Base-by-base conservation (phyloP, 371 early-diverging fungal genomes). In the Vairimorpha necatrix region DNA sequence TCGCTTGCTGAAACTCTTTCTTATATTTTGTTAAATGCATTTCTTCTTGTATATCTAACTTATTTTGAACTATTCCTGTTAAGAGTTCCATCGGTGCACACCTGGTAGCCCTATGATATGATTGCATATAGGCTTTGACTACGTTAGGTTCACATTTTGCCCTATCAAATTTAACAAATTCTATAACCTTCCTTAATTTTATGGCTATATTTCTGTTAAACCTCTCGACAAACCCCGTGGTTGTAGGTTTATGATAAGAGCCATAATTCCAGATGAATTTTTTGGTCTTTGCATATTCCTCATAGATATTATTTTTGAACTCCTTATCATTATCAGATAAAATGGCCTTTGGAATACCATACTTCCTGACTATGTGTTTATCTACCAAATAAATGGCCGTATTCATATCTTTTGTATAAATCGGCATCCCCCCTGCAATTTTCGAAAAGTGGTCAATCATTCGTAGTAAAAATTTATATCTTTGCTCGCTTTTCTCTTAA, bases 241-340 rank as follows among this genome's bases (percentile, higher is more conserved):
- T 71, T 4, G 65, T 63, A 18, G 65, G 65, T 6, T 63, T 63
- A 33, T 63, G 42, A 4, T 20, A 42, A 14, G 72, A 66, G 7
- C 61, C 20, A 28, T 26, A 36, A 32, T 28, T 56, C 48, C 34
- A 56, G 18, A 7, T 9, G 7, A 65, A 18, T 22, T 22, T 63
- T 20, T 71, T 34, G 2, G n/a, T 1, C 2, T 18, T 32, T 16
- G 13, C n/a, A 4, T 65, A 30, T 36, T 71, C 65, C 20, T 36
- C 13, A 30, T 6, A 11, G 6, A 60, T 3, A 2, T 3, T 65
- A 36, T 71, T 71, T 14, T 28, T 30, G 62, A 71, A 71, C 20
- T 65, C 72, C 22, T 34, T 32, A 13, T 63, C 67, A 22, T 66
- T 71, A 33, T 71, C 72, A 18, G 72, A 4, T n/a, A 67, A 24